Evolutionary conservation across 345 rosid species (phyloP), one percentile per base, ranked within the genome.

Genomic region (Eucalyptus curtisii): DNA sequence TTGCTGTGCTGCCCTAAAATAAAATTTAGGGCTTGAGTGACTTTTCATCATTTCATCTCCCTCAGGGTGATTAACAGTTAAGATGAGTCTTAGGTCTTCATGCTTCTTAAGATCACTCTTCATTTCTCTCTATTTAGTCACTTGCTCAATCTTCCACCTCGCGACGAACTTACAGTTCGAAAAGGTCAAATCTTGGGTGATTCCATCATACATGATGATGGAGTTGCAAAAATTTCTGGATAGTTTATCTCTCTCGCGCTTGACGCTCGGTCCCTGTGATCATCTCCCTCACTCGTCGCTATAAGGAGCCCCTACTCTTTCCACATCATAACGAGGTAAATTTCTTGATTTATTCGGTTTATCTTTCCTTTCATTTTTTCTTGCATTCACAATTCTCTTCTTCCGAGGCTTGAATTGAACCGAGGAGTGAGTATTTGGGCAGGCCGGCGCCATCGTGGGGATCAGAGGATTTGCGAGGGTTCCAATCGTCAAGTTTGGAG

Each of bases 401-500:
- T 25, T 25, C 11, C 10, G 5, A 10, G 27, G 61, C 27, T 55
- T 55, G 61, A 55, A 55, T 55, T 22, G 27, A 55, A 22, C 30
- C 1, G 0, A 2, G 30, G 30, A 55, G 30, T 24, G 30, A 57
- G 15, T 25, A 57, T 57, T 5, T 11, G n/a, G 66, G 14, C 4
- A 57, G 15, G n/a, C 7, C 5, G 3, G 64, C 1, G 64, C 7
- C 3, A 2, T 10, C n/a, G 4, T 57, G n/a, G 0, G 64, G 64
- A 57, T 57, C 7, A 13, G 4, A 24, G 64, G 64, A n/a, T n/a
- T 57, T 25, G n/a, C n/a, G 7, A 57, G 30, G n/a, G 13, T 57
- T 57, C 11, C 14, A 6, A 2, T 57, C 13, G 7, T 57, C 14
- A 6, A 1, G 64, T 57, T 25, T 25, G 30, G 66, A 10, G 14